A percentile compares a stretch with the other conserved stretches of the same genome.
Evolutionary conservation across 2,329 filamentous ascomycete genomes (phyloP).

Genomic region (Hypoxylon sp.): DNA sequence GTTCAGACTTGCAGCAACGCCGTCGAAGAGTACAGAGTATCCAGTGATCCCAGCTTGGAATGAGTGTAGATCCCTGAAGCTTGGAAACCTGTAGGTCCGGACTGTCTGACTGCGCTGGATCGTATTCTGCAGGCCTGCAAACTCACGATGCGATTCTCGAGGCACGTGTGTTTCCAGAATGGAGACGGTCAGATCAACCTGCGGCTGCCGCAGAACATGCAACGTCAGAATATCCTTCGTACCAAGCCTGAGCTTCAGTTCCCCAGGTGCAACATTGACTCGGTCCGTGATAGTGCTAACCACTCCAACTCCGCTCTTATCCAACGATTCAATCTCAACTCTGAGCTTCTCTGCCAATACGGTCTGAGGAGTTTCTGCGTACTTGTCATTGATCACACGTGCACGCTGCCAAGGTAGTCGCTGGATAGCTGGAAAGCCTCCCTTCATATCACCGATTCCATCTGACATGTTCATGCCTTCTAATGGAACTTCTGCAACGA

Average conservation of each 20-base stretch:
- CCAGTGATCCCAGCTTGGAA: conserved; percentile 87
- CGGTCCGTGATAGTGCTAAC: conserved; percentile 83
- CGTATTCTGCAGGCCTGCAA: conserved; percentile 71
- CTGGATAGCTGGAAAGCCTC: conserved; percentile 63
- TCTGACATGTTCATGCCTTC: conserved; percentile 73
- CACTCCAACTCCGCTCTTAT: conserved; percentile 55
- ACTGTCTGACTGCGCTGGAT: conserved; percentile 72
- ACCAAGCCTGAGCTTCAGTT: conserved; percentile 75
- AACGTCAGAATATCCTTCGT: conserved; percentile 72
- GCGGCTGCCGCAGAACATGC: conserved; percentile 77
- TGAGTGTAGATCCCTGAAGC: conserved; percentile 76
- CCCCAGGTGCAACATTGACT: conserved; percentile 83
- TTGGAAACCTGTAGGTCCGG: conserved; percentile 78
- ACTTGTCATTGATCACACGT: conserved; percentile 79
- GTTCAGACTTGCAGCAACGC: conserved; percentile 78
- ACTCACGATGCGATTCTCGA: conserved; percentile 71
- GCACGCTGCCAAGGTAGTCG: conserved; percentile 74
- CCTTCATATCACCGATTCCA: conserved; percentile 63
- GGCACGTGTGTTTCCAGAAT: conserved; percentile 76
- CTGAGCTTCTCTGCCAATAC: conserved; percentile 83
- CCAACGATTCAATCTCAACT: conserved; percentile 79
- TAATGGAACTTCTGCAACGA: conserved; percentile 77
- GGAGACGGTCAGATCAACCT: conserved; percentile 82
- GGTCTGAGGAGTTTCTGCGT: conserved; percentile 73
- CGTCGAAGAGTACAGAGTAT: conserved; percentile 80